Evolutionary conservation across 2,329 filamentous ascomycete species (phyloP).

Genomic region (Exserohilum rostratum): DNA sequence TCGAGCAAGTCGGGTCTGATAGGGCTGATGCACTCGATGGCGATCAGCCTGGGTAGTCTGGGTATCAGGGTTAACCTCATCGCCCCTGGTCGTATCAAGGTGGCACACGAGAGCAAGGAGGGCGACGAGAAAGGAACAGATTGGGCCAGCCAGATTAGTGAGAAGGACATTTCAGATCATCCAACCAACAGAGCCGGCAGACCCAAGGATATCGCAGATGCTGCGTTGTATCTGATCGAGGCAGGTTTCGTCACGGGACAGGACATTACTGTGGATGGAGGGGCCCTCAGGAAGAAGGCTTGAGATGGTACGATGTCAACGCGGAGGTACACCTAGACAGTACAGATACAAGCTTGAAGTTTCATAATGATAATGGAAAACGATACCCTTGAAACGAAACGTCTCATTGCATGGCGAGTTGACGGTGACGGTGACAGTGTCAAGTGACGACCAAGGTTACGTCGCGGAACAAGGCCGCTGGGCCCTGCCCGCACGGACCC

Average conservation of each 20-base stretch:
- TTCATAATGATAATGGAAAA: constrained; percentile 1
- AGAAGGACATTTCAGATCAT: constrained; percentile 53
- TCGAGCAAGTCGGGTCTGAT: constrained; percentile 60
- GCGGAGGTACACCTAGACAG: too few relatives aligned
- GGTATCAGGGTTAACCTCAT: constrained; percentile 58
- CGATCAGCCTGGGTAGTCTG: constrained; percentile 53
- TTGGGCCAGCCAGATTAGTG: constrained; percentile 47
- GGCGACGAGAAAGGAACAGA: constrained; percentile 51
- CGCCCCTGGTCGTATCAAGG: constrained; percentile 56
- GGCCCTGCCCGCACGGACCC: constrained; percentile 6
- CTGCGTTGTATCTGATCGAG: constrained; percentile 50
- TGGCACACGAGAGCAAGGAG: constrained; percentile 54
- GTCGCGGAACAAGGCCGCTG: constrained; percentile 8
- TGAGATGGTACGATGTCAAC: neutral
- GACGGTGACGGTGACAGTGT: neutral
- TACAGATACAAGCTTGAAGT: neutral
- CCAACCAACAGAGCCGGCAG: constrained; percentile 53
- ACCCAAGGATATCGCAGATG: constrained; percentile 55
- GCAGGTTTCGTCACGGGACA: constrained; percentile 49
- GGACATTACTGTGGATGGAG: constrained; percentile 48
- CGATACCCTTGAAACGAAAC: neutral
- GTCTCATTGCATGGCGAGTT: neutral
- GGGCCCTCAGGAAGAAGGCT: constrained; percentile 44
- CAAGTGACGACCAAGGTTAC: neutral
- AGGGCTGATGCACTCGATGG: constrained; percentile 59